Evolutionary conservation across 345 rosid genomes (phyloP).

Genomic region (Brassica carinata): DNA sequence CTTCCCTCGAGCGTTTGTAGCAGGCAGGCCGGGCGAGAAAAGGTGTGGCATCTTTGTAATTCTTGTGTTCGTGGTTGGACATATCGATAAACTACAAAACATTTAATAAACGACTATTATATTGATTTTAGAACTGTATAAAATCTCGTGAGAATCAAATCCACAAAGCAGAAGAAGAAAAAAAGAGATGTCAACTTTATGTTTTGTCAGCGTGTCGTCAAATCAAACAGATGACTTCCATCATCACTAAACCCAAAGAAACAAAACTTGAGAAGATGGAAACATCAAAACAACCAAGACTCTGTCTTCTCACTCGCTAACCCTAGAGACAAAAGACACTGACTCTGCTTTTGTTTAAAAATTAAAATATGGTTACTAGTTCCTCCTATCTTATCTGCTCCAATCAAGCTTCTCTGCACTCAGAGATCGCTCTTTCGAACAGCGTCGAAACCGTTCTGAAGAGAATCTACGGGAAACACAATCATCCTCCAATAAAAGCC

Average conservation of each 20-base stretch:
- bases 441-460: slow-evolving; percentile 44
- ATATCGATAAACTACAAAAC: background rate
- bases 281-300: background rate
- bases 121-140: background rate
- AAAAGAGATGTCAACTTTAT: background rate
- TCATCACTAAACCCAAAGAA: background rate
- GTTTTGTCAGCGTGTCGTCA: background rate
- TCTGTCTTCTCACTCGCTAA: background rate
- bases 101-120: background rate
- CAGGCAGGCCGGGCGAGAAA: background rate
- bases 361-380: background rate
- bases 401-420: slow-evolving; percentile 8
- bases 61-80: background rate
- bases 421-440: slow-evolving; percentile 35
- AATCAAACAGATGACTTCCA: background rate
- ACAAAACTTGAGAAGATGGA: background rate
- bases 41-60: background rate
- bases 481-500: slow-evolving; percentile 21
- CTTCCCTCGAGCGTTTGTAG: background rate
- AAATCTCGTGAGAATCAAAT: background rate
- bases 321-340: background rate
- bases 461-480: slow-evolving; percentile 46
- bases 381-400: background rate
- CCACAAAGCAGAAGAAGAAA: background rate
- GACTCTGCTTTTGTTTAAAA: background rate